Percentiles rank a stretch among this genome's conserved stretches.
Conservation (phyloP, 2,329 filamentous ascomycete genomes). For the Pseudopithomyces chartarum region DNA sequence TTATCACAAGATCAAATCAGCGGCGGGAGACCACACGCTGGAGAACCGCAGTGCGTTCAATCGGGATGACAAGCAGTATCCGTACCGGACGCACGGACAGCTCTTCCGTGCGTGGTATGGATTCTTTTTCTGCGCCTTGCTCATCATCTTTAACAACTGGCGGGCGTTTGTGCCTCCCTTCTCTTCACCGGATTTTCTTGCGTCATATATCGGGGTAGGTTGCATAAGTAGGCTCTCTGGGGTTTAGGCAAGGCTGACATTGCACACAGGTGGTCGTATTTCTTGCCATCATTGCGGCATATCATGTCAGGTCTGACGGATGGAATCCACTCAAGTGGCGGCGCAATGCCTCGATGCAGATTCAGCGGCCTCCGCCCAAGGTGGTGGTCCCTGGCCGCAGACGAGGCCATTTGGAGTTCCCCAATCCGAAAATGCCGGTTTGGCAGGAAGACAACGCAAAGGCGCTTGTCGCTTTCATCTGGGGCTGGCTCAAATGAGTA, state of each 20-base stretch:
- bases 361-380: slow-evolving; percentile 31
- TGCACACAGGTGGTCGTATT: slow-evolving; percentile 24
- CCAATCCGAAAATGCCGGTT: slow-evolving; percentile 29
- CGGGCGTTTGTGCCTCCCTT: slow-evolving; percentile 25
- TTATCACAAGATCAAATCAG: slow-evolving; percentile 31
- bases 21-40: slow-evolving; percentile 28
- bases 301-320: slow-evolving; percentile 31
- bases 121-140: slow-evolving; percentile 27
- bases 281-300: slow-evolving; percentile 29
- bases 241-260: neutral
- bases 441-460: slow-evolving; percentile 31
- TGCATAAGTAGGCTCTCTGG: neutral
- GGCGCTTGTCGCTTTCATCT: slow-evolving; percentile 27
- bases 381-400: slow-evolving; percentile 31
- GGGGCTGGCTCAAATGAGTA: slow-evolving; percentile 32
- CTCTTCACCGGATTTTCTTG: slow-evolving; percentile 17
- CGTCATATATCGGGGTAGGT: slow-evolving; percentile 33
- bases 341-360: slow-evolving; percentile 33
- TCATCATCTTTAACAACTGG: slow-evolving; percentile 36
- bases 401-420: slow-evolving; percentile 27
- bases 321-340: slow-evolving; percentile 33
- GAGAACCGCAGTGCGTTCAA: slow-evolving; percentile 33
- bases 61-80: slow-evolving; percentile 35
- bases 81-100: slow-evolving; percentile 32
- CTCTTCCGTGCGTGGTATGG: slow-evolving; percentile 34